Evolutionary conservation across 1,284 basidiomycete genomes (phyloP).

Genomic region (Quambalaria eucalypti): DNA sequence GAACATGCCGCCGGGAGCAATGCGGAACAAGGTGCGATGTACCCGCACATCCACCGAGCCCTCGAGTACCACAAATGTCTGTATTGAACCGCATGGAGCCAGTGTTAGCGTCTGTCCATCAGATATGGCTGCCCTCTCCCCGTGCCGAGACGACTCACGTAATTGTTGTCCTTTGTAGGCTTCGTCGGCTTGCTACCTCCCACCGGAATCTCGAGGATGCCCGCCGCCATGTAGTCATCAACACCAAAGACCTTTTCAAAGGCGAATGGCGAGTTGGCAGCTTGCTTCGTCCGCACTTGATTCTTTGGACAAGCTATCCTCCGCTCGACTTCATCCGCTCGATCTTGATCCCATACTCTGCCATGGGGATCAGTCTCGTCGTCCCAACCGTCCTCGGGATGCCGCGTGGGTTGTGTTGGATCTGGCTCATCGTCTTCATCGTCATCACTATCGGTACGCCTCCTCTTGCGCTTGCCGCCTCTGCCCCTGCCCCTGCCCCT

Average conservation of each 20-base stretch:
- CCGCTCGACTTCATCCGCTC: conserved; percentile 57
- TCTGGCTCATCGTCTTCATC: conserved; percentile 54
- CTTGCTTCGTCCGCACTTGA: conserved; percentile 56
- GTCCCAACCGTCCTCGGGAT: conserved; percentile 68
- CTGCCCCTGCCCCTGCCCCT: not conserved
- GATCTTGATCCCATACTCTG: conserved; percentile 62
- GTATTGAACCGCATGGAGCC: not conserved
- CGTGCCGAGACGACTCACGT: conserved; percentile 60
- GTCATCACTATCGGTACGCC: conserved; percentile 27
- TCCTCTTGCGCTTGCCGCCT: not conserved
- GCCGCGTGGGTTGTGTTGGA: conserved; percentile 17
- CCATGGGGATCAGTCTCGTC: conserved; percentile 63
- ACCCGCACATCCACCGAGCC: conserved; percentile 79
- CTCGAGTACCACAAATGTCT: conserved; percentile 38
- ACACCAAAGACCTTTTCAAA: conserved; percentile 96
- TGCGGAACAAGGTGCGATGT: conserved; percentile 65
- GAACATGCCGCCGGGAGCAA: conserved; percentile 77
- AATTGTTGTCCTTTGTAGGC: conserved; percentile 83
- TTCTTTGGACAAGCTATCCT: conserved; percentile 66
- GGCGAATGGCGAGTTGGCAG: conserved; percentile 59
- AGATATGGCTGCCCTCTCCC: too few species aligned
- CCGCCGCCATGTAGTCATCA: conserved; percentile 79
- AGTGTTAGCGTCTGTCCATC: not conserved
- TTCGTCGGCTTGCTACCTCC: conserved; percentile 74
- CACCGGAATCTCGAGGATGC: conserved; percentile 71